These are phyloP conservation scores for Kwoniella pini DNA, from an alignment of 768 basidiomycete species.

Conservation along the genomic window DNA sequence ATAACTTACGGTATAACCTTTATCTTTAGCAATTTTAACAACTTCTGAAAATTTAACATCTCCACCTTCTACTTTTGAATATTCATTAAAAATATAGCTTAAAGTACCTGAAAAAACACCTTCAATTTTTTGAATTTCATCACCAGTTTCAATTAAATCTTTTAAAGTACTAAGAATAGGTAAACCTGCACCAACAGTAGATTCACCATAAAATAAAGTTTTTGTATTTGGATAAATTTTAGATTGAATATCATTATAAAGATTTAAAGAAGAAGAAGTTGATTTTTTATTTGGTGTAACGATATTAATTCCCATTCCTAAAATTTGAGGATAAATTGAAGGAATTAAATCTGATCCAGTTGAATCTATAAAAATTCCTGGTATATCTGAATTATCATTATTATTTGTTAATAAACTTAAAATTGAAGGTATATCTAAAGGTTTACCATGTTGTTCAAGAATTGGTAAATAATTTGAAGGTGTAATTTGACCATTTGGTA, in stretches of 20 bases:
- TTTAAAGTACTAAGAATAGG: constrained; percentile 89
- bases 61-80: constrained; percentile 69
- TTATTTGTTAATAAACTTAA: constrained; percentile 56
- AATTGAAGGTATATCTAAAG: constrained; percentile 60
- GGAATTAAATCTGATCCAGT: constrained; percentile 85
- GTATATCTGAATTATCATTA: constrained; percentile 55
- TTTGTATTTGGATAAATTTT: constrained; percentile 65
- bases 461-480: constrained; percentile 39
- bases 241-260: constrained; percentile 70
- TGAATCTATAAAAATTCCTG: constrained; percentile 80
- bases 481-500: constrained; percentile 43
- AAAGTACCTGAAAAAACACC: constrained; percentile 97
- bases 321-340: constrained; percentile 73
- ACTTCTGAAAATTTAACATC: constrained; percentile 75
- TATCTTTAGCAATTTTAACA: constrained; percentile 80
- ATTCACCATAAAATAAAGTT: constrained; percentile 62
- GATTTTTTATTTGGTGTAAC: constrained; percentile 99
- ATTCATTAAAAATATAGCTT: constrained; percentile 98
- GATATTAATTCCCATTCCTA: constrained; percentile 76
- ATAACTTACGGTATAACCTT: constrained; percentile 81
- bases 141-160: constrained; percentile 87
- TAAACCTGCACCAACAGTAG: constrained; percentile 93
- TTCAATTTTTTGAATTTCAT: constrained; percentile 90
- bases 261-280: constrained; percentile 68
- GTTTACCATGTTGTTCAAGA: constrained; percentile 57